Evolutionary conservation across 2,329 filamentous ascomycete genomes (phyloP).

Genomic region (Fusarium acutatum): DNA sequence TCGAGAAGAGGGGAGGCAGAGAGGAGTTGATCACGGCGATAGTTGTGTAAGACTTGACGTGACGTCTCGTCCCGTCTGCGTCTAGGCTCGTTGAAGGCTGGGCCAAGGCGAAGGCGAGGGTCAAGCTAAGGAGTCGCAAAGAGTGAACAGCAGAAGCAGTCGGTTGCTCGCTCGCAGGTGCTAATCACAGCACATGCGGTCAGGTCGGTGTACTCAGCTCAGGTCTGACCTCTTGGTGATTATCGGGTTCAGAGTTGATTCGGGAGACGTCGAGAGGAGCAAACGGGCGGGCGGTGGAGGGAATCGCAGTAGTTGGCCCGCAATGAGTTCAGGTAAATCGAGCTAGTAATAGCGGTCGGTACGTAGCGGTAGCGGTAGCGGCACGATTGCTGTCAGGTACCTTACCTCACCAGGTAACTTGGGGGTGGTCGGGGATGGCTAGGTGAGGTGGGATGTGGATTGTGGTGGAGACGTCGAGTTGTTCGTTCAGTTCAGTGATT

Average conservation of each 20-base stretch:
- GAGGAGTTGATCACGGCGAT: constrained; percentile 19
- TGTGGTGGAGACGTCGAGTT: constrained; percentile 31
- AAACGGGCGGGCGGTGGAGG: constrained; percentile 39
- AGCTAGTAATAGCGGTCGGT: constrained; percentile 29
- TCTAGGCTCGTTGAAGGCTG: constrained; percentile 17
- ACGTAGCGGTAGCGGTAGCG: constrained; percentile 26
- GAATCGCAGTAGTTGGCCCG: constrained; percentile 29
- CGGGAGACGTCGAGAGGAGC: constrained; percentile 38
- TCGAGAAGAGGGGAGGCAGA: constrained; percentile 30
- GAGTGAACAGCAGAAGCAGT: constrained; percentile 27
- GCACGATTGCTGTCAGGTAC: constrained; percentile 26
- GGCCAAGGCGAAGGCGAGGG: neutral
- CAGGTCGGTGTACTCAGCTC: constrained; percentile 31
- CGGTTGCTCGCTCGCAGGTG: constrained; percentile 22
- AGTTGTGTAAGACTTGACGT: constrained; percentile 18
- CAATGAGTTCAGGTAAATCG: constrained; percentile 26
- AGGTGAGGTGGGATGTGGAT: constrained; percentile 17
- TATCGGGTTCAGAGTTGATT: constrained; percentile 31
- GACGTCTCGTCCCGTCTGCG: constrained; percentile 9
- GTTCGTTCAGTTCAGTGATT: constrained; percentile 30
- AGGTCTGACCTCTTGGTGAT: constrained; percentile 28
- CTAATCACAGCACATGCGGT: constrained; percentile 23
- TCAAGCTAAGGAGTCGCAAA: constrained; percentile 6
- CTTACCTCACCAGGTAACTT: constrained; percentile 12
- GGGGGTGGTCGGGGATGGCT: constrained; percentile 12